Evolutionary conservation across 345 rosid genomes (phyloP).

Genomic region (thale cress (Arabidopsis thaliana)): TAIR10.1 NC_003075.7:8226001-8226500

Average conservation of each 20-base stretch:
- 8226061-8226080: constrained; percentile 84
- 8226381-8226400: background rate
- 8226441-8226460: background rate
- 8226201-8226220: constrained; percentile 61
- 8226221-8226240: constrained; percentile 61
- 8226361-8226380: background rate
- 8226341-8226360: constrained; percentile 18
- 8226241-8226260: constrained; percentile 29
- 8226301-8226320: constrained; percentile 1
- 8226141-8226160: constrained; percentile 63
- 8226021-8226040: constrained; percentile 4
- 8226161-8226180: constrained; percentile 65
- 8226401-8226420: constrained; percentile 1
- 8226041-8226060: constrained; percentile 46
- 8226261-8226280: constrained; percentile 1
- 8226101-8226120: constrained; percentile 88
- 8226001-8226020: background rate
- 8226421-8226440: background rate
- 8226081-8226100: constrained; percentile 74
- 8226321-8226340: background rate
- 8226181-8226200: constrained; percentile 87
- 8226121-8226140: constrained; percentile 70
- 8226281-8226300: constrained; percentile 2
- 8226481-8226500: constrained; percentile 56
- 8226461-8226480: constrained; percentile 45